Conservation (phyloP, 106 monocot genomes). For the Apostasia ramifera region DNA sequence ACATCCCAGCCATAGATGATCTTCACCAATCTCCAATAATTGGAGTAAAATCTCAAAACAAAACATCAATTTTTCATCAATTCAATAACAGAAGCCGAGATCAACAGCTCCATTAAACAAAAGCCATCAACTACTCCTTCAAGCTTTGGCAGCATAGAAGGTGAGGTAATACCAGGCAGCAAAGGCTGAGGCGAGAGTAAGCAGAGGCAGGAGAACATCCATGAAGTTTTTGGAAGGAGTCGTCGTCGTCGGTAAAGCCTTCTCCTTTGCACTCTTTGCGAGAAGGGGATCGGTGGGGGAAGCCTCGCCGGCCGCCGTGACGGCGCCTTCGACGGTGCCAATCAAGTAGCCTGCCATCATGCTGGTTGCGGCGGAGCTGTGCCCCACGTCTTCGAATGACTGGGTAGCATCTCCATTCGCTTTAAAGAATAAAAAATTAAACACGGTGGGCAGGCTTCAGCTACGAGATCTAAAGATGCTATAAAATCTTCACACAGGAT, state of each 20-base stretch:
- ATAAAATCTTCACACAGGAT: no score
- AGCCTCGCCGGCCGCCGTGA: neutral
- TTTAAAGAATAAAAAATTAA: neutral
- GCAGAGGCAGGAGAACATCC: conserved; percentile 31
- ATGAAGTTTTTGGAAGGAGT: conserved; percentile 13
- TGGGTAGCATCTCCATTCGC: conserved; percentile 72
- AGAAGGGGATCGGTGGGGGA: neutral
- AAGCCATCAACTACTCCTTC: neutral
- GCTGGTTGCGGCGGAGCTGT: conserved; percentile 63
- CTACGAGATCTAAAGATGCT: no score
- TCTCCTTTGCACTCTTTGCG: neutral
- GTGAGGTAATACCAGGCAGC: conserved; percentile 53
- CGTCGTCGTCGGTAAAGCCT: neutral
- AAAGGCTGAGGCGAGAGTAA: conserved; percentile 35
- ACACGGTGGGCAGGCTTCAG: no score
- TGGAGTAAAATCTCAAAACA: no score
- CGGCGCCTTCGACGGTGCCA: conserved; percentile 36
- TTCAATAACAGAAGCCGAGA: no score
- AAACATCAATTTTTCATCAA: no score
- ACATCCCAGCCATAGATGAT: no score
- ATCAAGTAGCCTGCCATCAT: conserved; percentile 71
- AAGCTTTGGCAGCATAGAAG: conserved; percentile 17
- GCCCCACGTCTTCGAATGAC: conserved; percentile 86
- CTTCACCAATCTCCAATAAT: no score
- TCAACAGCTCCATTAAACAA: no score